phyloP scores from a whole-genome alignment of 495 filamentous ascomycete genomes.

The Rhypophila decipiens region DNA sequence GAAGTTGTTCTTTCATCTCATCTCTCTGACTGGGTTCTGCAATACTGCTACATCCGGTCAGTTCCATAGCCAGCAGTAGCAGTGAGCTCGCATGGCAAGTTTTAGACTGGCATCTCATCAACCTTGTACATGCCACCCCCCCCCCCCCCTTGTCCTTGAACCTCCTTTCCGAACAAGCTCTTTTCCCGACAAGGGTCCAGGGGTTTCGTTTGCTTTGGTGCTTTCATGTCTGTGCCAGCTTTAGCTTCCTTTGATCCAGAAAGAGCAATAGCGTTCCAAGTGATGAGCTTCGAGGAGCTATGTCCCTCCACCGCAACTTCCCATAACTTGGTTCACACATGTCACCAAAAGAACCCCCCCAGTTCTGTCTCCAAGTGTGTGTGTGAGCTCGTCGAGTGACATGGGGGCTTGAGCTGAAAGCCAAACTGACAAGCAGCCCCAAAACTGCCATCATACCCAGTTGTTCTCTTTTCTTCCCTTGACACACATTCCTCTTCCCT shows the following conservation, averaged over 20 bases:
- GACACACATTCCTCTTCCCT: constrained; percentile 2
- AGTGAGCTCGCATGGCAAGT: constrained; percentile 13
- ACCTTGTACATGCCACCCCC: too few relatives aligned
- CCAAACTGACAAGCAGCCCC: constrained; percentile 6
- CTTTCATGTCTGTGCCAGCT: constrained; percentile 10
- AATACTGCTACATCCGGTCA: too few relatives aligned
- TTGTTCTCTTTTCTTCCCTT: too few relatives aligned
- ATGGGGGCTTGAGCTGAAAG: constrained; percentile 15
- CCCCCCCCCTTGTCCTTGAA: constrained; percentile 22
- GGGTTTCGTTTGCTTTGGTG: constrained; percentile 7
- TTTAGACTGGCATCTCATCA: constrained; percentile 17
- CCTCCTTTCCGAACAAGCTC: constrained; percentile 24
- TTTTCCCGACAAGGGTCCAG: constrained; percentile 18
- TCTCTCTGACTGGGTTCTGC: constrained; percentile 17
- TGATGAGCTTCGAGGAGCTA: too few relatives aligned
- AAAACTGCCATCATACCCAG: constrained; percentile 16
- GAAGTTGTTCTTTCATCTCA: constrained; percentile 23
- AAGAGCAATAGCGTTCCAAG: too few relatives aligned
- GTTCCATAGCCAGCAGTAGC: neutral
- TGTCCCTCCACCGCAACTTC: too few relatives aligned
- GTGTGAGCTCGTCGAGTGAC: constrained; percentile 25
- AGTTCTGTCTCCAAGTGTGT: constrained; percentile 12
- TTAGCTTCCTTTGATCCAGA: constrained; percentile 10
- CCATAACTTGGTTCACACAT: too few relatives aligned
- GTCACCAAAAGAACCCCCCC: too few relatives aligned